These are phyloP conservation scores for Teratosphaeria destructans DNA, from an alignment of 2,329 filamentous ascomycete genomes.

Conservation along the genomic window DNA sequence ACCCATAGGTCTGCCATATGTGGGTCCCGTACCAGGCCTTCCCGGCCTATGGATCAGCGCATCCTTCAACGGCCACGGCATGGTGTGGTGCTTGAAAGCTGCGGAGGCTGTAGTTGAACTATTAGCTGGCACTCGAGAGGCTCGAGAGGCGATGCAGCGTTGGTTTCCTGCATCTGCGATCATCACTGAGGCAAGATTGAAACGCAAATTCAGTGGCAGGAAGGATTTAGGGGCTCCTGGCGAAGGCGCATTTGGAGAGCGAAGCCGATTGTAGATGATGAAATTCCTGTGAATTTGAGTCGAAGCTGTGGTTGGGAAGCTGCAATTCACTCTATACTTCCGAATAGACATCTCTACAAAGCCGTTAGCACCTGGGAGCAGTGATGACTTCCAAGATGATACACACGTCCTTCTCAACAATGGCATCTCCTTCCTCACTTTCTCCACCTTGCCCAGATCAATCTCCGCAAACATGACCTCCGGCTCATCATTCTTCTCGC, in stretches of 20 bases:
- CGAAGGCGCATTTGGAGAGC: constrained; percentile 5
- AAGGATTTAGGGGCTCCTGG: constrained; percentile 7
- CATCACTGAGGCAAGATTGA: constrained; percentile 37
- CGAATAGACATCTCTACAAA: constrained; percentile 22
- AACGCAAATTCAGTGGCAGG: constrained; percentile 11
- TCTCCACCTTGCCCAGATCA: constrained; percentile 27
- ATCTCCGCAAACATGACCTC: constrained; percentile 33
- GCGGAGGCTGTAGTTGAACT: constrained; percentile 48
- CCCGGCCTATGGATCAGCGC: constrained; percentile 45
- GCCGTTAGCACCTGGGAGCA: constrained; percentile 7
- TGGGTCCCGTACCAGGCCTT: constrained; percentile 32
- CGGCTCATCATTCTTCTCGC: constrained; percentile 31
- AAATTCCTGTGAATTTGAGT: no score
- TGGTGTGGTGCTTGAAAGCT: constrained; percentile 33
- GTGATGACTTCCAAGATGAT: background rate
- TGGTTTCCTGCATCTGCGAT: constrained; percentile 48
- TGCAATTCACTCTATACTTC: constrained; percentile 6
- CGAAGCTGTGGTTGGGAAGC: no score
- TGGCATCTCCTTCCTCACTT: constrained; percentile 28
- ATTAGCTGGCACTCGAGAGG: constrained; percentile 26
- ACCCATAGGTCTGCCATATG: constrained; percentile 32
- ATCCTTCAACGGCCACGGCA: constrained; percentile 53
- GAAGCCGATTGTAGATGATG: background rate
- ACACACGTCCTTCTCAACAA: constrained; percentile 27
- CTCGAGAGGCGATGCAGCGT: constrained; percentile 19